A percentile compares a stretch with the other conserved stretches of the same genome.
phyloP scores from a whole-genome alignment of 495 filamentous ascomycete species.

The Aspergillus bridgeri region DNA sequence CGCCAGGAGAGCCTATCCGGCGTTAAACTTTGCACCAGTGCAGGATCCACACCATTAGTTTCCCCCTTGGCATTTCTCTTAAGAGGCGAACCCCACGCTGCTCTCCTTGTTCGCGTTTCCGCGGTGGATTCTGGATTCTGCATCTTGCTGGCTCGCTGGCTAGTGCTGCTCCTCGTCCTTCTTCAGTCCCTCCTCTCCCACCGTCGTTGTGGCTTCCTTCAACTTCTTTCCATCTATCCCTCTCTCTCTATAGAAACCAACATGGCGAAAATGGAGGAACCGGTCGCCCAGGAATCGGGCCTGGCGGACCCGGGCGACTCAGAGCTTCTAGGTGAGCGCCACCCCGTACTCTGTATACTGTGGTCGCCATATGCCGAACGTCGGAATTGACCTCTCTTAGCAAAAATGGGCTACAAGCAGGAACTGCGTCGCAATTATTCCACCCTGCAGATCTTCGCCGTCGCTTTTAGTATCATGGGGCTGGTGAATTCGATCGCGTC shows the following conservation, averaged over 20 bases:
- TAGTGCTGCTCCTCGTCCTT: background rate
- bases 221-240: background rate
- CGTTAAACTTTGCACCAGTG: background rate
- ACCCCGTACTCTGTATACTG: background rate
- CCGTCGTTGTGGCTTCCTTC: background rate
- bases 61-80: background rate
- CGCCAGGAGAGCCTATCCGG: background rate
- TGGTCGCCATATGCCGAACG: background rate
- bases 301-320: constrained; percentile 19
- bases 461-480: constrained; percentile 72
- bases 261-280: background rate
- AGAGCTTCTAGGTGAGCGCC: constrained; percentile 32
- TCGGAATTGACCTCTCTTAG: constrained; percentile 9
- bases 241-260: background rate
- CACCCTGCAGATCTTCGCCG: constrained; percentile 64
- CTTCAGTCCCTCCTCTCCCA: background rate
- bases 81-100: background rate
- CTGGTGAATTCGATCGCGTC: constrained; percentile 67
- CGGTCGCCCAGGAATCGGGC: background rate
- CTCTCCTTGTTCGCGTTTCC: background rate
- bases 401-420: constrained; percentile 65
- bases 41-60: background rate
- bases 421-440: constrained; percentile 65
- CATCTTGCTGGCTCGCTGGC: background rate
- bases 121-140: too few species aligned